Conservation (phyloP, 768 basidiomycete species). For the Leccinum pellstonianum region DNA sequence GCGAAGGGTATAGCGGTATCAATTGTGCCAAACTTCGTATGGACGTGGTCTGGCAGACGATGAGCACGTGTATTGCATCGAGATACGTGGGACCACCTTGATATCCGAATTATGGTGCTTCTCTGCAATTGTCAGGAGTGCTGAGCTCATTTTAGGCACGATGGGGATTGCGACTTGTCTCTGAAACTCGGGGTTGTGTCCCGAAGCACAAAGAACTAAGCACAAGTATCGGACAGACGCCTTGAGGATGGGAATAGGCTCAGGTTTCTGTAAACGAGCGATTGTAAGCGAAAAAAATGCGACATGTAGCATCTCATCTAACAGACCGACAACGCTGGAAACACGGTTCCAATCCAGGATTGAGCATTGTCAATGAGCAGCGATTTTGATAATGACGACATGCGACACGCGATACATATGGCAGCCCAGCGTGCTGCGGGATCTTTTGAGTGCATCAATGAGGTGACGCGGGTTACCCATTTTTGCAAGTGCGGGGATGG, state of each 20-base stretch:
- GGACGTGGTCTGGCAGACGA: constrained; percentile 40
- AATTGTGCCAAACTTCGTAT: constrained; percentile 53
- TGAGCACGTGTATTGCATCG: constrained; percentile 5
- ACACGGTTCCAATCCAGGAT: constrained; percentile 63
- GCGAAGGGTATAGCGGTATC: constrained; percentile 63
- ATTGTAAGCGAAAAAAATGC: constrained; percentile 13
- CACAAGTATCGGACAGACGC: constrained; percentile 64
- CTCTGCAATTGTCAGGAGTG: constrained; percentile 56
- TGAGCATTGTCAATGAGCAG: constrained; percentile 71
- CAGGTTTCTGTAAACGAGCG: constrained; percentile 55
- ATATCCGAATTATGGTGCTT: constrained; percentile 49
- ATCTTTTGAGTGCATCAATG: constrained; percentile 76
- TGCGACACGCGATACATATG: constrained; percentile 68
- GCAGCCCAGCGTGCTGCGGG: constrained; percentile 80
- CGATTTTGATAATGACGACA: constrained; percentile 53
- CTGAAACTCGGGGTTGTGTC: constrained; percentile 74
- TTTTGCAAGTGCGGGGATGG: constrained; percentile 69
- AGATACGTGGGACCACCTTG: constrained; percentile 41
- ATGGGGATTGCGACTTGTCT: constrained; percentile 73
- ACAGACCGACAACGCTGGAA: constrained; percentile 73
- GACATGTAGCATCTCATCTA: constrained; percentile 17
- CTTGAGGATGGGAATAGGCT: constrained; percentile 57
- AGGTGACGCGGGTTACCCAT: constrained; percentile 73
- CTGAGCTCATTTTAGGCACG: constrained; percentile 65
- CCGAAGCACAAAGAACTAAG: constrained; percentile 58